Evolutionary conservation across 768 basidiomycete species (phyloP).

Genomic region (Boletus rufocinnamomeus): DNA sequence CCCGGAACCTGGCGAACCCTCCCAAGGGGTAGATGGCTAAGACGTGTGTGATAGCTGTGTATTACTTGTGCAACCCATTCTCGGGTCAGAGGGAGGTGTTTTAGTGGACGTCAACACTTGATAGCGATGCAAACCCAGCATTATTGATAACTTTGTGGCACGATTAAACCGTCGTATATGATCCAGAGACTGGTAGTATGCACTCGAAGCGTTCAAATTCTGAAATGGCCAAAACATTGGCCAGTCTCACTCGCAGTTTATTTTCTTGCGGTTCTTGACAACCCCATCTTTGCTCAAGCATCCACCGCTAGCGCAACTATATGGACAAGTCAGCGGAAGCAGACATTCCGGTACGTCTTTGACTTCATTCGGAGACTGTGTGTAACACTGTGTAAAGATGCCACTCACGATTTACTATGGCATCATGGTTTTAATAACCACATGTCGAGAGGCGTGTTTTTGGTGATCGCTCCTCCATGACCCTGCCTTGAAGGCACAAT

Average conservation of each 20-base stretch:
- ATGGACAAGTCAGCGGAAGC: constrained; percentile 63
- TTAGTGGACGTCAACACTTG: too few species aligned
- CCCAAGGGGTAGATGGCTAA: too few species aligned
- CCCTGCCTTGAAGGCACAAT: too few species aligned
- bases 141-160: too few species aligned
- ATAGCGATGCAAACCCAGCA: too few species aligned
- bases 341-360: constrained; percentile 51
- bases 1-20: too few species aligned
- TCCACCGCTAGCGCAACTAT: constrained; percentile 30
- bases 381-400: constrained; percentile 49
- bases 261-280: constrained; percentile 42
- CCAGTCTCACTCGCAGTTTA: constrained; percentile 48
- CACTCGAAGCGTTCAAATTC: too few species aligned
- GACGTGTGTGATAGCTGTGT: too few species aligned
- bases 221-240: constrained; percentile 51
- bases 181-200: too few species aligned
- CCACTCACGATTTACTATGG: constrained; percentile 78
- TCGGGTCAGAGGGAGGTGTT: too few species aligned
- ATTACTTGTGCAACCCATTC: too few species aligned
- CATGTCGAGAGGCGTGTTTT: constrained; percentile 71
- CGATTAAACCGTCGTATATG: too few species aligned
- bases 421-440: constrained; percentile 90
- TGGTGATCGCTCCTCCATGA: constrained; percentile 2
- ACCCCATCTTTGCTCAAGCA: constrained; percentile 16
- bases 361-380: not conserved